A percentile compares a stretch with the other conserved stretches of the same genome.
Evolutionary conservation across 305 asterid genomes (phyloP).

Genomic region (Ilex paraguariensis): DNA sequence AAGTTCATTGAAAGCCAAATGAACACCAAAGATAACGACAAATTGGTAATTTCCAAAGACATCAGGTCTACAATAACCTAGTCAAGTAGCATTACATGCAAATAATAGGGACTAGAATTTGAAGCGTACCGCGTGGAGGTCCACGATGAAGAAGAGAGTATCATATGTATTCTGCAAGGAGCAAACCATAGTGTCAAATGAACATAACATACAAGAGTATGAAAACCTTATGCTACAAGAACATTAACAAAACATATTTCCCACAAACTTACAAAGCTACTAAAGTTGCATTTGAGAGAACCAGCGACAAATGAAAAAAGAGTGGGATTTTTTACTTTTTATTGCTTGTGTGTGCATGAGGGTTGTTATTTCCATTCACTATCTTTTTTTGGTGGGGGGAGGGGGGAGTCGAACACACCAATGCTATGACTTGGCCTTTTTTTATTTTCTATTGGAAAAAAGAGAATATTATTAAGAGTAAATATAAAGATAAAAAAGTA

Average conservation of each 20-base stretch:
- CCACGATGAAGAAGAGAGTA: constrained; percentile 92
- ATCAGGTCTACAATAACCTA: neutral
- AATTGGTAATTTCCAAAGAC: neutral
- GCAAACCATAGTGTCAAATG: constrained; percentile 17
- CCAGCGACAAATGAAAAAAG: neutral
- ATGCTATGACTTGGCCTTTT: no score
- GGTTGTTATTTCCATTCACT: no score
- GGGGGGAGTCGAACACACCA: no score
- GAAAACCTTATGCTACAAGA: constrained; percentile 8
- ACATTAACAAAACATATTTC: constrained; percentile 2
- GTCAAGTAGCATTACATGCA: constrained; percentile 7
- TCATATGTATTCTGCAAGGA: constrained; percentile 80
- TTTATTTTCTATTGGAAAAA: no score
- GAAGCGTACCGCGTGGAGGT: constrained; percentile 94
- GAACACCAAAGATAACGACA: constrained; percentile 1
- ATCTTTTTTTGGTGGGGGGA: no score
- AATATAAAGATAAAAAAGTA: no score
- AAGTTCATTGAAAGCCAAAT: neutral
- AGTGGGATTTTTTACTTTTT: neutral
- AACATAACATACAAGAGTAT: constrained; percentile 8
- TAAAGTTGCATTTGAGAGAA: neutral
- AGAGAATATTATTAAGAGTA: no score
- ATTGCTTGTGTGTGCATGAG: no score
- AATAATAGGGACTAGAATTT: neutral
- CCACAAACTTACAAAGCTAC: constrained; percentile 1